Conservation (phyloP, 768 basidiomycete species). For the Leccinum rimulosum region DNA sequence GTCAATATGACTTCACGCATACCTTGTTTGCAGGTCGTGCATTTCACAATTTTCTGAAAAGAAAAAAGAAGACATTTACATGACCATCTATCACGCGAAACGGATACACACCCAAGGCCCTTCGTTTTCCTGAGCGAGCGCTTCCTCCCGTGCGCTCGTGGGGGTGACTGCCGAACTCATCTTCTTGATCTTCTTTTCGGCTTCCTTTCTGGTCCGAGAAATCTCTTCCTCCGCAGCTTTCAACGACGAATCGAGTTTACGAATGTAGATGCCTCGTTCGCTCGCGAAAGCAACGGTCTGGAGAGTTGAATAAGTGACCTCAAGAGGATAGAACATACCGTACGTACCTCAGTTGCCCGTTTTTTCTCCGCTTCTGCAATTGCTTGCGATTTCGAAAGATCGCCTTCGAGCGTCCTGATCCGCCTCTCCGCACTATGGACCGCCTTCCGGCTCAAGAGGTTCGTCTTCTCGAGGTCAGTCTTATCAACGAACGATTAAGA, state of each 20-base stretch:
- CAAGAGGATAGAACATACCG: conserved; percentile 4
- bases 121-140: conserved; percentile 49
- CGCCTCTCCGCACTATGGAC: conserved; percentile 28
- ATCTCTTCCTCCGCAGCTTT: conserved; percentile 44
- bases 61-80: neutral
- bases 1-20: conserved; percentile 80
- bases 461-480: conserved; percentile 47
- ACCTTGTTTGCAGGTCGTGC: conserved; percentile 79
- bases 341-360: conserved; percentile 39
- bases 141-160: conserved; percentile 30
- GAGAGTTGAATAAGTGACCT: neutral
- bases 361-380: conserved; percentile 40
- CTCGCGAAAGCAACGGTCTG: conserved; percentile 31
- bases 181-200: conserved; percentile 53
- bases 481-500: conserved; percentile 17
- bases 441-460: conserved; percentile 31
- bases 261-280: conserved; percentile 31
- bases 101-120: conserved; percentile 55
- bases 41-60: conserved; percentile 73
- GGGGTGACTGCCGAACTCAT: conserved; percentile 31
- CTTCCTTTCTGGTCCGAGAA: conserved; percentile 45
- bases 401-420: conserved; percentile 30
- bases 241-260: conserved; percentile 20
- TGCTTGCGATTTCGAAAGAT: conserved; percentile 33
- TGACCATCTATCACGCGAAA: neutral